phyloP scores from a whole-genome alignment of 1,284 basidiomycete genomes.

The Jaminaea rosea region DNA sequence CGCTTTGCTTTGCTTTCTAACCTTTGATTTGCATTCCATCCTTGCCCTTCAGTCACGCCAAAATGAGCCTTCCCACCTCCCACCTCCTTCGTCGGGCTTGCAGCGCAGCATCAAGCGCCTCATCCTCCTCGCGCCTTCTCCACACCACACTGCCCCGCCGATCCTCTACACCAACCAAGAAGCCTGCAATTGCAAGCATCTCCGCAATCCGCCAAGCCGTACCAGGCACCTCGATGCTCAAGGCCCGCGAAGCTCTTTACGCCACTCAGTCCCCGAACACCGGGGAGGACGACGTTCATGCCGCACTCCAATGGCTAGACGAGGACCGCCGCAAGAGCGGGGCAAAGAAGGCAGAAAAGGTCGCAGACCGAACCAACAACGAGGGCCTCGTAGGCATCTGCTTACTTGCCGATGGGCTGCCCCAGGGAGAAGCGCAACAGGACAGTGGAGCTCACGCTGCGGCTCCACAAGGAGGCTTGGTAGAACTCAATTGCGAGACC shows the following conservation, averaged over 20 bases:
- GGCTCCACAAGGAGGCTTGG: constrained; percentile 62
- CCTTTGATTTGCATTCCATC: too few species aligned
- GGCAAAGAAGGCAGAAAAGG: constrained; percentile 72
- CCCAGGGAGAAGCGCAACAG: constrained; percentile 48
- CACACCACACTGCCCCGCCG: background rate
- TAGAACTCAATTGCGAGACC: constrained; percentile 93
- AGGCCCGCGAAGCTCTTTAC: constrained; percentile 77
- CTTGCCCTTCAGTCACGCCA: too few species aligned
- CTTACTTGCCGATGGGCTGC: constrained; percentile 58
- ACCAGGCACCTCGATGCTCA: constrained; percentile 64
- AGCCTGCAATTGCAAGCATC: constrained; percentile 61
- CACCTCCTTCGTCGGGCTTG: too few species aligned
- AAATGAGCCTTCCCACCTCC: too few species aligned
- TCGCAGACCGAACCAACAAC: constrained; percentile 62
- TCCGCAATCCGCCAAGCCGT: constrained; percentile 72
- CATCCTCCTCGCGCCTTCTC: too few species aligned
- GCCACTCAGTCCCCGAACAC: constrained; percentile 50
- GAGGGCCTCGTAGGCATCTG: constrained; percentile 72
- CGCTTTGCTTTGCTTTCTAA: too few species aligned
- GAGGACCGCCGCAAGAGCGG: constrained; percentile 64
- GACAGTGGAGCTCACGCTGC: constrained; percentile 5
- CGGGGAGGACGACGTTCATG: constrained; percentile 61
- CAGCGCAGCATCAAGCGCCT: background rate
- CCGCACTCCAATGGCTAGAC: constrained; percentile 71
- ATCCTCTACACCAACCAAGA: constrained; percentile 8